Conservation (phyloP, 1,284 basidiomycete species). For the Tilletia indica region DNA sequence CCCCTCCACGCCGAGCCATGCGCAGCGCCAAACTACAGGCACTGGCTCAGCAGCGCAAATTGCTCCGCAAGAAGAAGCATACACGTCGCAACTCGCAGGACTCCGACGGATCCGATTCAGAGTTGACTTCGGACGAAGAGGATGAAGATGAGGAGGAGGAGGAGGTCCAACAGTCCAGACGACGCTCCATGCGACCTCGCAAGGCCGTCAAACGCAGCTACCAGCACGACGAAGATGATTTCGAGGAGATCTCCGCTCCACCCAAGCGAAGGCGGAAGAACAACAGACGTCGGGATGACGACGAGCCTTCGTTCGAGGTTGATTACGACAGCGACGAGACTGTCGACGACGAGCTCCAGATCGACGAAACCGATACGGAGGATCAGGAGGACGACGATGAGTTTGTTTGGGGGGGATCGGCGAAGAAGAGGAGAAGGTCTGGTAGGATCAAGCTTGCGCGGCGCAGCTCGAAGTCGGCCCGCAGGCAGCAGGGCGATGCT, state of each 20-base stretch:
- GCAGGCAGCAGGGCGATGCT: background rate
- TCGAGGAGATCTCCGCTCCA: background rate
- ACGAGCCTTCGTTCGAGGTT: background rate
- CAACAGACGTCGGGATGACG: background rate
- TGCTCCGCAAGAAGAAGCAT: background rate
- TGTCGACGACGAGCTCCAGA: background rate
- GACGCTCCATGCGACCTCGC: background rate
- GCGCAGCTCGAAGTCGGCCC: no score
- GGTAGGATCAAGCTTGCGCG: background rate
- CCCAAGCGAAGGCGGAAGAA: background rate
- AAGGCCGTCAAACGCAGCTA: background rate
- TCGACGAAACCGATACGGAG: background rate
- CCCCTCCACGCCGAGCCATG: background rate
- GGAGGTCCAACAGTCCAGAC: background rate
- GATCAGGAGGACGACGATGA: background rate
- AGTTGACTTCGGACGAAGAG: background rate
- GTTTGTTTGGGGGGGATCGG: background rate
- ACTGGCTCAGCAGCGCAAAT: background rate
- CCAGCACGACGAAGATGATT: background rate
- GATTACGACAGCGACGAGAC: conserved; percentile 3
- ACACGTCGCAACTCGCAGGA: background rate
- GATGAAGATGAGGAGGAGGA: background rate
- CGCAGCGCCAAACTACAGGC: background rate
- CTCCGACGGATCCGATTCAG: background rate
- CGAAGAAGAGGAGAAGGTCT: background rate